Evolutionary conservation across 768 basidiomycete genomes (phyloP).

Genomic region (Fistulinella prunicolor): DNA sequence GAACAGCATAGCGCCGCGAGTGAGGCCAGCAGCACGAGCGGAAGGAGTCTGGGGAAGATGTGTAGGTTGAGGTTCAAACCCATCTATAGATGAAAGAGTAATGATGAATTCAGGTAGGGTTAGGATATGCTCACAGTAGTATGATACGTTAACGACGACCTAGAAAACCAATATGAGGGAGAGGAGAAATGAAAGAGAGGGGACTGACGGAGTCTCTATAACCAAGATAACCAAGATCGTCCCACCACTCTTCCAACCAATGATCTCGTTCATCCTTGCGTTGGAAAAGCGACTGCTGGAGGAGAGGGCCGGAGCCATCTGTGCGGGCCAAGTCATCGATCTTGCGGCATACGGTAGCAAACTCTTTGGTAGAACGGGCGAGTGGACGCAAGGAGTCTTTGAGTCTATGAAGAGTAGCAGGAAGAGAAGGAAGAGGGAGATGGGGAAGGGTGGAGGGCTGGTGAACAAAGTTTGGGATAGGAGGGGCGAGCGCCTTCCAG

Average conservation of each 20-base stretch:
- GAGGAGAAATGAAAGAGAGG: background rate
- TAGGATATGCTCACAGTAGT: conserved; percentile 65
- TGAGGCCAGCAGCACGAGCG: conserved; percentile 68
- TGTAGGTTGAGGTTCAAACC: conserved; percentile 65
- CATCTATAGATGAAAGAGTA: conserved; percentile 49
- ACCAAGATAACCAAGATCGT: conserved; percentile 74
- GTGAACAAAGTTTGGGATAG: conserved; percentile 60
- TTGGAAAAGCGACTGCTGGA: conserved; percentile 64
- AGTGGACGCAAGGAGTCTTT: conserved; percentile 72
- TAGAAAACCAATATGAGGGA: conserved; percentile 26
- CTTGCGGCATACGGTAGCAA: conserved; percentile 48
- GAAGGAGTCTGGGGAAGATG: conserved; percentile 57
- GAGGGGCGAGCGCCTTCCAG: conserved; percentile 75
- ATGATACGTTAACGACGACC: conserved; percentile 91
- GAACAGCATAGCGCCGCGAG: conserved; percentile 72
- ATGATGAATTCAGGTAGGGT: background rate
- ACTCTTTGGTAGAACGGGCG: conserved; percentile 61
- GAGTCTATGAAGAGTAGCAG: conserved; percentile 62
- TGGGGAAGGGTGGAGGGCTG: conserved; percentile 57
- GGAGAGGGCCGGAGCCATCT: conserved; percentile 42
- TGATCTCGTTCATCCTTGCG: conserved; percentile 56
- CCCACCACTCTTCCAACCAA: conserved; percentile 97
- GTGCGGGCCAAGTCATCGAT: conserved; percentile 62
- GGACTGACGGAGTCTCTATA: conserved; percentile 78
- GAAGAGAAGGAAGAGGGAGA: conserved; percentile 74